These are phyloP conservation scores for Solanum ossicruentum DNA, from an alignment of 257 asterid genomes.

Conservation along the genomic window DNA sequence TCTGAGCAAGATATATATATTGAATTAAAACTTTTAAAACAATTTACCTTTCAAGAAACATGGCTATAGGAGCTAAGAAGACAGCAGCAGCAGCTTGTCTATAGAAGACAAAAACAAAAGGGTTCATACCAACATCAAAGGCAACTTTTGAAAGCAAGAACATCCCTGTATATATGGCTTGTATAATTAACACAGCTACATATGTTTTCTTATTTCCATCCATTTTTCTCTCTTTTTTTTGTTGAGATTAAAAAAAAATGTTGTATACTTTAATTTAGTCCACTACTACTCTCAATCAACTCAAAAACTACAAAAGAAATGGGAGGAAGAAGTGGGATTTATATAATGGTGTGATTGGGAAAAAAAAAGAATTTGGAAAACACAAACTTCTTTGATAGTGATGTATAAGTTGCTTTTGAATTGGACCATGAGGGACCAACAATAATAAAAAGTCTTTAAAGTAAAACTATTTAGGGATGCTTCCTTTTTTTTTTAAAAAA, in stretches of 20 bases:
- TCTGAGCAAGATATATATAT: not conserved
- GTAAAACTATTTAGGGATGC: not conserved
- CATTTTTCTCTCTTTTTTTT: not conserved
- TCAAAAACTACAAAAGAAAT: not conserved
- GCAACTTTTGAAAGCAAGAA: slow-evolving; percentile 78
- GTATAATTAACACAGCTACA: slow-evolving; percentile 33
- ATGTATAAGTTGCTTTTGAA: not conserved
- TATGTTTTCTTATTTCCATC: slow-evolving; percentile 21
- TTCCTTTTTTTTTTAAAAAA: not conserved
- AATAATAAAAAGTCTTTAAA: not conserved
- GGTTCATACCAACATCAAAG: slow-evolving; percentile 69
- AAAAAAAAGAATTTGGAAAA: not conserved
- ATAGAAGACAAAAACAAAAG: slow-evolving; percentile 70
- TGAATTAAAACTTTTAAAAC: not conserved
- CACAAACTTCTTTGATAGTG: not conserved
- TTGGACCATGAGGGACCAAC: not conserved
- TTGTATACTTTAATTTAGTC: not conserved
- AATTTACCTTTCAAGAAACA: slow-evolving; percentile 40
- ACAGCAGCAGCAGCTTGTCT: slow-evolving; percentile 78
- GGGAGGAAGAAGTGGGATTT: not conserved
- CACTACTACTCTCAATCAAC: not conserved
- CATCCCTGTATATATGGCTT: slow-evolving; percentile 54
- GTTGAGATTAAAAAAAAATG: not conserved
- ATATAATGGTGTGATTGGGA: not conserved
- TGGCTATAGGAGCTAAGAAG: slow-evolving; percentile 58